A percentile compares a stretch with the other conserved stretches of the same genome.
These are phyloP conservation scores for Porcisia deanei DNA, from an alignment of 208 protist genomes.

Conservation along the genomic window DNA sequence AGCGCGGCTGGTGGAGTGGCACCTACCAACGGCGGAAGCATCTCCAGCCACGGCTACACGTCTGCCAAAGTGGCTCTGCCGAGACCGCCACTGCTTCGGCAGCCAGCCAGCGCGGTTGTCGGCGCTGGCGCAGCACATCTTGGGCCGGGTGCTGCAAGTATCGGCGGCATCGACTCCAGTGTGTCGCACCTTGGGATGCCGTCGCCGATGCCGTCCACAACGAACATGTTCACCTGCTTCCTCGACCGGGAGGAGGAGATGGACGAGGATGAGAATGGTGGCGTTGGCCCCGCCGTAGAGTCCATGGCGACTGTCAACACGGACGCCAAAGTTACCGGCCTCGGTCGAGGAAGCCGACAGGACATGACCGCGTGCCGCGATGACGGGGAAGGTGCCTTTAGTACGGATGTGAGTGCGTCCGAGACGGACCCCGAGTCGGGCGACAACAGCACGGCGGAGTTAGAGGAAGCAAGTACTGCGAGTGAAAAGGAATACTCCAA, in stretches of 20 bases:
- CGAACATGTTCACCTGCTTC: slow-evolving; percentile 61
- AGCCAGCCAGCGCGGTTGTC: not conserved
- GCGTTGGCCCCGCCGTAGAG: not conserved
- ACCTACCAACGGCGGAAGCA: not conserved
- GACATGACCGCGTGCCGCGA: slow-evolving; percentile 24
- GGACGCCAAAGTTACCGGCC: not conserved
- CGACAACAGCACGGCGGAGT: not conserved
- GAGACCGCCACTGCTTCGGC: slow-evolving; percentile 3
- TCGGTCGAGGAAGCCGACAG: slow-evolving; percentile 8
- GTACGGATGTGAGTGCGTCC: slow-evolving; percentile 52
- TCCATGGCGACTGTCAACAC: slow-evolving; percentile 5
- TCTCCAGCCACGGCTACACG: slow-evolving; percentile 13
- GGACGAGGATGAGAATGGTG: slow-evolving; percentile 25
- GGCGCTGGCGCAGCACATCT: not conserved
- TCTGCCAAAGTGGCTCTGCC: not conserved
- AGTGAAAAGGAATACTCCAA: not conserved
- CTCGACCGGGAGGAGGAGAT: slow-evolving; percentile 41
- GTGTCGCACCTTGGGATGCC: slow-evolving; percentile 43
- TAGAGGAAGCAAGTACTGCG: not conserved
- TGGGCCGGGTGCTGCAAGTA: not conserved
- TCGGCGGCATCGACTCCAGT: not conserved
- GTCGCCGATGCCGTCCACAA: slow-evolving; percentile 58
- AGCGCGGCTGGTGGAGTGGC: not conserved
- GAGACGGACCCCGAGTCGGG: slow-evolving; percentile 45
- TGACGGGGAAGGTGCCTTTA: slow-evolving; percentile 41